phyloP scores from a whole-genome alignment of 495 filamentous ascomycete species.

The Apodospora peruviana region DNA sequence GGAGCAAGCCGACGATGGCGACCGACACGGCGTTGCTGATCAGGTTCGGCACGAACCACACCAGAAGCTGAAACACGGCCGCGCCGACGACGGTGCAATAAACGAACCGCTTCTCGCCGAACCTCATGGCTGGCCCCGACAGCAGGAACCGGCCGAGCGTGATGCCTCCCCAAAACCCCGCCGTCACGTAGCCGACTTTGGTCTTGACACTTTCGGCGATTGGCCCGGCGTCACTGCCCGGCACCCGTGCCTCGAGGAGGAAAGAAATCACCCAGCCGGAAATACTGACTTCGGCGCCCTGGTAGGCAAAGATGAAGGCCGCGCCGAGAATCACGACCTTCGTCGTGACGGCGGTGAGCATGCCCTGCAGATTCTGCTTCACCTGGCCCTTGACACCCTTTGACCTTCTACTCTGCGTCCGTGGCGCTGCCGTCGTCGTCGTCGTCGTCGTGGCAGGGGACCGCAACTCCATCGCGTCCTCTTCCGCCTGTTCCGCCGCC shows the following conservation, averaged over 20 bases:
- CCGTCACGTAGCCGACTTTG: constrained; percentile 71
- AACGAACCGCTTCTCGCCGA: constrained; percentile 67
- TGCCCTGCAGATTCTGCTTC: constrained; percentile 13
- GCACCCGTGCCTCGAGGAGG: constrained; percentile 58
- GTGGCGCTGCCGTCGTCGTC: not conserved
- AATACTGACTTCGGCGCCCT: constrained; percentile 71
- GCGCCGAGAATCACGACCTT: constrained; percentile 62
- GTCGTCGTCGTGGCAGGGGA: not conserved
- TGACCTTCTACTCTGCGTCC: not conserved
- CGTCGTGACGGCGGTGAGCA: constrained; percentile 45
- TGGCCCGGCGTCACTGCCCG: no score
- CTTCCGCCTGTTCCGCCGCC: not conserved
- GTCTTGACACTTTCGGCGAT: constrained; percentile 54
- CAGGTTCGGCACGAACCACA: constrained; percentile 69
- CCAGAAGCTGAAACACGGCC: constrained; percentile 61
- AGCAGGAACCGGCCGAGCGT: constrained; percentile 67
- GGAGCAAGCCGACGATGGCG: constrained; percentile 64
- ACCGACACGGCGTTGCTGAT: constrained; percentile 67
- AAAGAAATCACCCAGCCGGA: constrained; percentile 82
- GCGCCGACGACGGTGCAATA: constrained; percentile 54
- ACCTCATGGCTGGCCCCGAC: constrained; percentile 51
- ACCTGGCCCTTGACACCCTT: no score
- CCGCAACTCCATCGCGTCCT: not conserved
- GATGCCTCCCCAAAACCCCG: constrained; percentile 81
- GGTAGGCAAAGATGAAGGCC: constrained; percentile 76